Conservation (phyloP, 2,329 filamentous ascomycete species). For the Hypoxylon sp. region DNA sequence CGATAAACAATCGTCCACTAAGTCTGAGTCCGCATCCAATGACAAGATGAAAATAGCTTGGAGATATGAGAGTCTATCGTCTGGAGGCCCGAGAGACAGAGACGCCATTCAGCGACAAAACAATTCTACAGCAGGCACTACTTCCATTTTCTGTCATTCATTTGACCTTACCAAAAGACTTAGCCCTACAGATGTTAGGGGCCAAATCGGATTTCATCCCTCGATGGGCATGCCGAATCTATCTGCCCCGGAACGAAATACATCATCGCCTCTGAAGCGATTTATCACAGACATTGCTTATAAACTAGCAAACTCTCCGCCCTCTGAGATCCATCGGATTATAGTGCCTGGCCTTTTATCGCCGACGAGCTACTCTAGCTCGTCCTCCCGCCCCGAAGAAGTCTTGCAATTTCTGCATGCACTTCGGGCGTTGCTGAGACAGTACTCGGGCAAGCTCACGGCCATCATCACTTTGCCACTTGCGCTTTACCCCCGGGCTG, state of each 20-base stretch:
- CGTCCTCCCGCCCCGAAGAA: conserved; percentile 75
- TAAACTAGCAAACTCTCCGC: conserved; percentile 67
- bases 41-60: conserved; percentile 99
- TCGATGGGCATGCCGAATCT: conserved; percentile 45
- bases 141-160: conserved; percentile 72
- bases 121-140: conserved; percentile 36
- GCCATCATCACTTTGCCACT: conserved; percentile 82
- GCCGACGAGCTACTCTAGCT: conserved; percentile 82
- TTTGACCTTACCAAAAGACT: conserved; percentile 79
- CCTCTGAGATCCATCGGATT: conserved; percentile 78
- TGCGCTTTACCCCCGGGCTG: conserved; percentile 79
- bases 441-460: conserved; percentile 73
- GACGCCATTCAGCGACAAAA: conserved; percentile 43
- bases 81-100: conserved; percentile 68
- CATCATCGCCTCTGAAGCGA: conserved; percentile 67
- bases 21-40: conserved; percentile 56
- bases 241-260: conserved; percentile 33
- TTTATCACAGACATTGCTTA: conserved; percentile 71
- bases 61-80: conserved; percentile 89
- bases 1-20: conserved; percentile 54
- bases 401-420: conserved; percentile 85
- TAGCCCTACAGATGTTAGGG: conserved; percentile 60
- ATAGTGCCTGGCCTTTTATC: conserved; percentile 88
- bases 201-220: conserved; percentile 65
- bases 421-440: conserved; percentile 79